phyloP scores from a whole-genome alignment of 2,329 filamentous ascomycete genomes.

The Teratosphaeria epicoccoides region DNA sequence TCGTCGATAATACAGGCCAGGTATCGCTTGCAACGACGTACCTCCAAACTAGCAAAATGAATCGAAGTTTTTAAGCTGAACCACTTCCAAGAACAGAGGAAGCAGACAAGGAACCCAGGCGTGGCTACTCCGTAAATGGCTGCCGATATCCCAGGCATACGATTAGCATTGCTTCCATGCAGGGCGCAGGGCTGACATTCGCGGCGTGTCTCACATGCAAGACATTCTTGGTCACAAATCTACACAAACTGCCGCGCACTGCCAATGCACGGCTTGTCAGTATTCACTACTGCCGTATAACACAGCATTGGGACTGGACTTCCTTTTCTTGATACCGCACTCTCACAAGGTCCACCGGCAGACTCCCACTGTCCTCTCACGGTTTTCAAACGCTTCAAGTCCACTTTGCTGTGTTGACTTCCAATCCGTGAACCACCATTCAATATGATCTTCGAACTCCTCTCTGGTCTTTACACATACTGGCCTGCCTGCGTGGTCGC shows the following conservation, averaged over 20 bases:
- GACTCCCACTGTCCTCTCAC: too few relatives aligned
- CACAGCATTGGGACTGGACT: background rate
- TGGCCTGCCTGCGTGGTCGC: constrained; percentile 31
- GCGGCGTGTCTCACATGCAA: too few relatives aligned
- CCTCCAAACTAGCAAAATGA: too few relatives aligned
- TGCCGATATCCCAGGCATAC: background rate
- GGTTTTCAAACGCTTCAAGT: background rate
- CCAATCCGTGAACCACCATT: background rate
- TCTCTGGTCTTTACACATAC: constrained; percentile 25
- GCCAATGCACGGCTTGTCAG: background rate
- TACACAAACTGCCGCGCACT: background rate
- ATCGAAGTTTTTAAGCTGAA: too few relatives aligned
- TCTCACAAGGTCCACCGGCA: background rate
- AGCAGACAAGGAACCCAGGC: background rate
- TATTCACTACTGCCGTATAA: background rate
- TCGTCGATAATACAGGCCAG: too few relatives aligned
- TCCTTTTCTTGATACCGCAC: too few relatives aligned
- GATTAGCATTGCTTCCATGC: background rate
- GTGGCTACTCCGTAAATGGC: background rate
- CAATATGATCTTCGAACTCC: constrained; percentile 22
- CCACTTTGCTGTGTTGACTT: background rate
- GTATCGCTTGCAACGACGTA: too few relatives aligned
- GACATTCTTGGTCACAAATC: too few relatives aligned
- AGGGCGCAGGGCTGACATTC: background rate
- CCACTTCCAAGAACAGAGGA: too few relatives aligned